Base-by-base conservation (phyloP, 768 basidiomycete species). In the Jaapia argillacea region DNA sequence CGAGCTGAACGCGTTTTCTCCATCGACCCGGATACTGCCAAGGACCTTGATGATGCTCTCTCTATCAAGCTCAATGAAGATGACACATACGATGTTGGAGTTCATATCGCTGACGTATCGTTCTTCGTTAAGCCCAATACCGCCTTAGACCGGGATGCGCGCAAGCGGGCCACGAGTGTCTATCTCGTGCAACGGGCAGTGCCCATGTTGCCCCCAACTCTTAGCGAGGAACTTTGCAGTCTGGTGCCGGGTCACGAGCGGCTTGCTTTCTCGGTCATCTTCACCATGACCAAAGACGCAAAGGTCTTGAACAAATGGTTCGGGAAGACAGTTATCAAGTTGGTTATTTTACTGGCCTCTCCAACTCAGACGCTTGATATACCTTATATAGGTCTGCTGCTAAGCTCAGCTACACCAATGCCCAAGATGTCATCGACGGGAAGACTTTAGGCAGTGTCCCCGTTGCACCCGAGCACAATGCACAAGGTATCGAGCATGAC, bases 41-140 rank as follows among this genome's bases (percentile, higher is more conserved):
- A 85, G 62, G 96, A 97, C 57, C 68, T 98, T 39, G 96, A 98
- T 57, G 94, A 99, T 56, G 96, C 96, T 4, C 55, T 99, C 2
- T 96, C 93, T 22, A 71, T 98, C 64, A 85, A 84, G 60, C 58
- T 64, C 46, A 91, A 91, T 54, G 91, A 92, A 18, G 90, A 97
- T 58, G 92, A 93, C 5, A 92, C 84, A 2, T 93, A 78, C 57
- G 87, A 92, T 33, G 77, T 99, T 39, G 90, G 90, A 43, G 77
- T 98, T n/a, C 94, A 98, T 56, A 78, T 99, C 49, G 85, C 93
- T 7, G 96, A 99, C 61, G 94, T 97, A 4, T 90, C 93, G 2
- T 85, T 84, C 69, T 97, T 98, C 63, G 82, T 89, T 54, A 89
- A 88, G 63, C 84, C 89, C 20, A 92, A 91, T 59, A 96, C 93